Percentiles rank a stretch among this genome's conserved stretches.
Evolutionary conservation across 1,284 basidiomycete genomes (phyloP).

Genomic region (Vanrija sp.): DNA sequence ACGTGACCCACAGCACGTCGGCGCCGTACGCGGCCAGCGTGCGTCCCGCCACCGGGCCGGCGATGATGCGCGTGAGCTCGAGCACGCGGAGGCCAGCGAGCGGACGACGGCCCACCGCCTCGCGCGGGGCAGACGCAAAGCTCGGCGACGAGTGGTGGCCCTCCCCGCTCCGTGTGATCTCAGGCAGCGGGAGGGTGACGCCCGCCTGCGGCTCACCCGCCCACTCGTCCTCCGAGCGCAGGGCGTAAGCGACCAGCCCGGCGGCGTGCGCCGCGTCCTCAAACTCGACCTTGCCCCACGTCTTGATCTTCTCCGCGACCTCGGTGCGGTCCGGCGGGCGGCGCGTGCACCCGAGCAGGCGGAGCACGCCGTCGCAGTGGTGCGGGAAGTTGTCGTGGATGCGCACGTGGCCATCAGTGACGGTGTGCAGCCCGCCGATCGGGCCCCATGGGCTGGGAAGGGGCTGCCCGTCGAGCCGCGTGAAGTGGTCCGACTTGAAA

Average conservation of each 20-base stretch:
- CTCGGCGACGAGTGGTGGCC: constrained; percentile 53
- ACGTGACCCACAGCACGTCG: constrained; percentile 60
- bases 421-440: not conserved
- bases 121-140: constrained; percentile 54
- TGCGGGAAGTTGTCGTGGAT: constrained; percentile 35
- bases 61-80: constrained; percentile 60
- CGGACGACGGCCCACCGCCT: constrained; percentile 40
- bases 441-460: constrained; percentile 30
- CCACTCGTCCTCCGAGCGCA: constrained; percentile 57
- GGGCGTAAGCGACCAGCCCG: constrained; percentile 57
- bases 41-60: constrained; percentile 57
- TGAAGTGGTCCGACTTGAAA: constrained; percentile 57
- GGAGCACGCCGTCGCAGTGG: constrained; percentile 56
- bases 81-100: constrained; percentile 57
- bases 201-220: constrained; percentile 54
- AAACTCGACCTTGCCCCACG: constrained; percentile 56
- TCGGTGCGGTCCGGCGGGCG: constrained; percentile 18
- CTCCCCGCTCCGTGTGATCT: not conserved
- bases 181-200: constrained; percentile 44
- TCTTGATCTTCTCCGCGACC: not conserved
- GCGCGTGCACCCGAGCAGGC: constrained; percentile 44
- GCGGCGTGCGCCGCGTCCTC: constrained; percentile 54
- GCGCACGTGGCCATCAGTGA: not conserved
- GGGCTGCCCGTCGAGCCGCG: constrained; percentile 52
- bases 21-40: constrained; percentile 52